Evolutionary conservation across 345 rosid genomes (phyloP), one percentile per base, ranked within the genome.

Genomic region (Acer saccharum): DNA sequence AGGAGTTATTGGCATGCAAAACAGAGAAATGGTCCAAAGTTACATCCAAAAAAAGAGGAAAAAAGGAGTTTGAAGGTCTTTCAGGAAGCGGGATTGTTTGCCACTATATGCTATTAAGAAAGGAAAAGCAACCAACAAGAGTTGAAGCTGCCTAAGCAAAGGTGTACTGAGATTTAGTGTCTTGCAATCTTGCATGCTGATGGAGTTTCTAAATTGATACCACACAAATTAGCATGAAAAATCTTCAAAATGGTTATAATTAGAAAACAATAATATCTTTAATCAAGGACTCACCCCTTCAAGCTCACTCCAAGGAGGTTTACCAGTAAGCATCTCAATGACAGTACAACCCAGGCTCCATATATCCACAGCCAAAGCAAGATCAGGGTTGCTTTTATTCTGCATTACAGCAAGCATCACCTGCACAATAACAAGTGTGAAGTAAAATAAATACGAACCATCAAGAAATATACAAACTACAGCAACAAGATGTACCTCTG

Each of bases 301-400:
- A 67, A 87, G 77, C 46, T 90, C 88, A 76, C 90, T 75, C 96
- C 96, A 91, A 44, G 92, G 96, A 63, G 93, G 92, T 85, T 80
- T 87, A 57, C 96, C 92, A 52, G 78, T 86, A 65, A 88, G 54
- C 93, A 91, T 91, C 79, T 91, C 96, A 44, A 91, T 83, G 65
- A 91, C 60, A 12, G 93, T 88, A 76, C 96, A 91, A 54, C 93
- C 96, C 83, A 91, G 76, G 71, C 93, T 88, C 96, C 96, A 91
- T 48, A 90, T 88, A 78, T 91, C 96, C 79, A 90, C 91, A 48
- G 91, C 96, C 77, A 87, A 81, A 76, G 96, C 96, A 83, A 83
- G 86, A 76, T 88, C 79, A 50, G 92, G 85, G 62, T 69, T 77
- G n/a, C 79, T 75, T 80, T 88, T 85, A 44, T 84, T 81, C 60